Percentiles rank a stretch among this genome's conserved stretches.
Conservation (phyloP, 2,329 filamentous ascomycete genomes). For the Neurospora sp. region DNA sequence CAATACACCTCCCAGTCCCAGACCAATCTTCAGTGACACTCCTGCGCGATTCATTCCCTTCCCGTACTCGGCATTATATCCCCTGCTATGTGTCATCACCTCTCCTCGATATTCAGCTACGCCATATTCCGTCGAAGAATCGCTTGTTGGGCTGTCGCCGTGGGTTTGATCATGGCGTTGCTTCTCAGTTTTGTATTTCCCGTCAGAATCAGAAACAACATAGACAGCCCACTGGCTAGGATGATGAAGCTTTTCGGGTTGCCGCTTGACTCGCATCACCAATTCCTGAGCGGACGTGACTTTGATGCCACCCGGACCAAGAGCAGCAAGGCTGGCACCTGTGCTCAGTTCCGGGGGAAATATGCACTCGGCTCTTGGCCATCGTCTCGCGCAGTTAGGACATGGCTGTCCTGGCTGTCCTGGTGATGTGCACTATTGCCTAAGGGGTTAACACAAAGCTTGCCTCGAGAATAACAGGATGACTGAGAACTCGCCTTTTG, state of each 20-base stretch:
- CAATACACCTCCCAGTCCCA: slow-evolving; percentile 2
- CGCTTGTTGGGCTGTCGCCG: neutral
- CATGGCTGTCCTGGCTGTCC: neutral
- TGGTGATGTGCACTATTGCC: neutral
- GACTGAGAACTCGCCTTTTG: slow-evolving; percentile 1
- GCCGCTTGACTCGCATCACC: neutral
- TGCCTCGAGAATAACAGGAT: neutral
- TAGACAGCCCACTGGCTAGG: neutral
- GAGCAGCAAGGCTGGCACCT: neutral
- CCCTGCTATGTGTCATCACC: neutral
- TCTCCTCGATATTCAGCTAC: neutral
- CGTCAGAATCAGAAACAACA: neutral
- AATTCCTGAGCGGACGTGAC: neutral
- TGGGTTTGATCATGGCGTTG: neutral
- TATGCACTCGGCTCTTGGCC: slow-evolving; percentile 4
- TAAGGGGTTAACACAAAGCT: neutral
- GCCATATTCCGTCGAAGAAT: neutral
- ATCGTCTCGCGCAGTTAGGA: slow-evolving; percentile 4
- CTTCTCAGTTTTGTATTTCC: neutral
- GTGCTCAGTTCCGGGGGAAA: neutral
- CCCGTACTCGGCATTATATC: neutral
- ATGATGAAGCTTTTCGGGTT: neutral
- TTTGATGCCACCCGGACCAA: neutral
- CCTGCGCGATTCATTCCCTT: neutral
- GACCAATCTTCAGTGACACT: neutral